Evolutionary conservation across 2,329 filamentous ascomycete genomes (phyloP).

Genomic region (Grosmannia clavigera): DNA sequence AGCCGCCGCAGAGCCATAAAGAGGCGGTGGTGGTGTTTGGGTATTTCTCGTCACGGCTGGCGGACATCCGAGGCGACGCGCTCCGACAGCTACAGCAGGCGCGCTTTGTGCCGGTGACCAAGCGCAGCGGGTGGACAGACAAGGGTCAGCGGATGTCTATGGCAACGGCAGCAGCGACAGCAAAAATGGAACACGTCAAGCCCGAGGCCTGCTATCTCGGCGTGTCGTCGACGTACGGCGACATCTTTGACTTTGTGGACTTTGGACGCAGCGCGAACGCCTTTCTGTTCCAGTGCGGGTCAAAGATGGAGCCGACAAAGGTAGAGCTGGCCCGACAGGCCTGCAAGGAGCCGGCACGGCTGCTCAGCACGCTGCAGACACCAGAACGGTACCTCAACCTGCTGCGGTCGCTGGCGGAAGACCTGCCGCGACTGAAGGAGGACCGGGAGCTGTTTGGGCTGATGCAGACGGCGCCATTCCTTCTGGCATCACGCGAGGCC

Average conservation of each 20-base stretch:
- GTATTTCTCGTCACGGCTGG: slow-evolving; percentile 69
- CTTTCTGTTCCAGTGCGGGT: slow-evolving; percentile 79
- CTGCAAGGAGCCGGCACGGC: slow-evolving; percentile 69
- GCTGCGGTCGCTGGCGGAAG: slow-evolving; percentile 68
- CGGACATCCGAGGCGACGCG: slow-evolving; percentile 54
- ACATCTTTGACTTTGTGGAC: slow-evolving; percentile 95
- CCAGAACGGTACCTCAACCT: slow-evolving; percentile 79
- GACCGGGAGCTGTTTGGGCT: slow-evolving; percentile 67
- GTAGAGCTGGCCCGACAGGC: slow-evolving; percentile 72
- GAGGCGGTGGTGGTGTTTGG: slow-evolving; percentile 64
- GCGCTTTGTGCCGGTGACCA: slow-evolving; percentile 59
- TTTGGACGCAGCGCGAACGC: slow-evolving; percentile 80
- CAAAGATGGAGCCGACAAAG: slow-evolving; percentile 82
- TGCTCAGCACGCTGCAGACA: slow-evolving; percentile 68
- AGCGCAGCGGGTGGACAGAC: not conserved
- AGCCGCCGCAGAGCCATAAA: slow-evolving; percentile 53
- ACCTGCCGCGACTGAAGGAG: slow-evolving; percentile 54
- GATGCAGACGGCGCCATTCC: slow-evolving; percentile 63
- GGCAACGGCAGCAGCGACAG: too few relatives aligned
- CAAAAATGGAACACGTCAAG: slow-evolving; percentile 39
- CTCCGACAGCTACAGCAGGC: slow-evolving; percentile 50
- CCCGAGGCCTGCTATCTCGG: slow-evolving; percentile 76
- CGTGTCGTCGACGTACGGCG: slow-evolving; percentile 54
- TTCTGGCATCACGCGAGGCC: slow-evolving; percentile 70
- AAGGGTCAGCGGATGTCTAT: not conserved